Base-by-base conservation (phyloP, 2,329 filamentous ascomycete genomes). In the Fusarium phyllophilum region DNA sequence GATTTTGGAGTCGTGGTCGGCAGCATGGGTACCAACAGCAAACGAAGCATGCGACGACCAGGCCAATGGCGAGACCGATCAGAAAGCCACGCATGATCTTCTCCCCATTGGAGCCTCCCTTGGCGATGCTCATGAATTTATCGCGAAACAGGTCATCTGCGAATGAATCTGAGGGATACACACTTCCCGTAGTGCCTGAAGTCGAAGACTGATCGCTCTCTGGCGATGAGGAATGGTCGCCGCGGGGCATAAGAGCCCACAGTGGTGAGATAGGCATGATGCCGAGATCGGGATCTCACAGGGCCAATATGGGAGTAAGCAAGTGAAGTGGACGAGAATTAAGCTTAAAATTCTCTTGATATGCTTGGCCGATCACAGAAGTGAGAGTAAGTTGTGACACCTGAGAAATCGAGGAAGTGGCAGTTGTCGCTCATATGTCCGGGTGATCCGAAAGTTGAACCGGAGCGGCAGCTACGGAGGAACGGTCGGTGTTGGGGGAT, bases 11-110 rank as follows among this genome's bases (percentile, higher is more conserved):
- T 33, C 49, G 60, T 55, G 74, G 64, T 36, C 77, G 62, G 44
- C 79, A 79, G 58, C 80, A 82, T 36, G 80, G 80, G 42, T 80
- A 75, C 81, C 81, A 82, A 62, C 81, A 82, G 64, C 81, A 81
- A 36, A 79, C 65, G 48, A 81, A 71, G 59, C 79, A 77, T 46
- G 79, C 80, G n/a, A 82, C 62, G 11, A 80, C 63, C 9, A 82
- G 66, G 6, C 81, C 81, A 29, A 81, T 68, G 2, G 78, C 80
- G 33, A 82, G 72, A 45, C 81, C 81, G 49, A 82, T 78, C 26
- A 82, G 72, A 73, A 82, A 81, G 41, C 80, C 81, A 17, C 79
- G 78, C 51, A 81, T 76, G 17, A 82, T 75, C 68, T 77, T 80
- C 46, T 81, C 81, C 20, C 78, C 79, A 56, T 70, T 78, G 10